Evolutionary conservation across 148 eudicot species (phyloP), one percentile per base, ranked within the genome.

Genomic region (Rhododendron henanense): DNA sequence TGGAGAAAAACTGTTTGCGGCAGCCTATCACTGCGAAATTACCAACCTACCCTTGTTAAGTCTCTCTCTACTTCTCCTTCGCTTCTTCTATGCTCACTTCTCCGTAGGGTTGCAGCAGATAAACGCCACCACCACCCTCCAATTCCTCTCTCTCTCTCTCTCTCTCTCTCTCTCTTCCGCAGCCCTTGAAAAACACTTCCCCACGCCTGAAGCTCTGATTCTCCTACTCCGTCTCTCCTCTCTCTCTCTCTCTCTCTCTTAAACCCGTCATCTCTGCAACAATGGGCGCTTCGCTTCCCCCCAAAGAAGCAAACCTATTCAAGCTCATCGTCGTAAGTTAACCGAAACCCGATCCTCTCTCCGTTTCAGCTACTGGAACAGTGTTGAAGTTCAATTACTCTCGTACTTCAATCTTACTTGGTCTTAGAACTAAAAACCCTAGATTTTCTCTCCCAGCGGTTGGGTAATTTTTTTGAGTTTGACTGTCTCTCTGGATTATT

Each of bases 301-400:
- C 98, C 0, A 96, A 95, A 90, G 99, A 96, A 88, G 95, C 98
- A 83, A 95, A 95, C 89, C 95, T 95, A 91, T 96, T 95, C 93
- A 96, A 96, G 81, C 96, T 94, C 94, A 95, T 96, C 90, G 99
- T 96, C 84, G 99, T 96, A 93, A 83, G 98, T 82, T 74, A 28
- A 63, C 84, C n/a, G 31, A n/a, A 65, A 59, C 57, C 79, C 83
- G 48, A 67, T 21, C 79, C 47, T 18, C 80, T 69, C 31, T 83
- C 55, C 21, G 75, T 69, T 14, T 41, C 7, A 28, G 3, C 65
- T 39, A 50, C 53, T 28, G 41, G 28, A 69, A 44, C 5, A 63
- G 14, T 16, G 28, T 31, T 61, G 39, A 50, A 47, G 31, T 53
- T 78, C 48, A 78, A 85, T 85, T 78, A 50, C 83, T 84, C 21